Percentiles rank a stretch among this genome's conserved stretches.
phyloP scores from a whole-genome alignment of 768 basidiomycete species.

The Paxillus ammoniavirescens region DNA sequence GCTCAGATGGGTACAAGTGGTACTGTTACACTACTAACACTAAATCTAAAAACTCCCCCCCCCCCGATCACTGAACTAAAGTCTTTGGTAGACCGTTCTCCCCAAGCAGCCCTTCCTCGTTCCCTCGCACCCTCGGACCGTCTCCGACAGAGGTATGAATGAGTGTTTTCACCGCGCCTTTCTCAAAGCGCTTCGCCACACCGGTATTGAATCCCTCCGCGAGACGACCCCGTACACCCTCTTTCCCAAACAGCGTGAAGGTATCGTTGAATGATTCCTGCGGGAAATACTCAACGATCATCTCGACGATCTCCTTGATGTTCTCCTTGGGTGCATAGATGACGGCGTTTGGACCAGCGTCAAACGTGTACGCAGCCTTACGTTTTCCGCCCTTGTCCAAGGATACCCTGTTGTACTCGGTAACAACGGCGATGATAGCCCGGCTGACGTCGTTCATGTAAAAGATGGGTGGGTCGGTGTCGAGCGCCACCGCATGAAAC shows the following conservation, averaged over 20 bases:
- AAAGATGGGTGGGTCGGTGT: slow-evolving; percentile 97
- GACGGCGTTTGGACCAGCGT: slow-evolving; percentile 98
- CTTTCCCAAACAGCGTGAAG: slow-evolving; percentile 56
- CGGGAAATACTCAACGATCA: slow-evolving; percentile 86
- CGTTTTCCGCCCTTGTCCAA: slow-evolving; percentile 54
- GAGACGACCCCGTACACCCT: slow-evolving; percentile 46
- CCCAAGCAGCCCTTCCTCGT: slow-evolving; percentile 65
- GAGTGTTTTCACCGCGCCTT: slow-evolving; percentile 81
- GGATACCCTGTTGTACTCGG: slow-evolving; percentile 87
- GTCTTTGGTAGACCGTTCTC: slow-evolving; percentile 67
- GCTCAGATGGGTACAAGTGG: background rate
- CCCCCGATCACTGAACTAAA: slow-evolving; percentile 29
- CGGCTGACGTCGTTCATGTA: slow-evolving; percentile 98
- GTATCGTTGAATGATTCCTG: slow-evolving; percentile 77
- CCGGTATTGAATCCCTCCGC: slow-evolving; percentile 74
- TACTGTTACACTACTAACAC: background rate
- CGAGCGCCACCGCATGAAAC: slow-evolving; percentile 97
- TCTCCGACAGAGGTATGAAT: slow-evolving; percentile 94
- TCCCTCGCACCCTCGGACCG: slow-evolving; percentile 72
- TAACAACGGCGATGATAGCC: slow-evolving; percentile 88
- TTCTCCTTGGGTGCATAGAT: slow-evolving; percentile 84
- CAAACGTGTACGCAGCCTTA: slow-evolving; percentile 97
- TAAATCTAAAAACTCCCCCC: no score
- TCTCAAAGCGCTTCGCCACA: slow-evolving; percentile 70
- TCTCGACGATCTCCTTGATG: slow-evolving; percentile 71